A percentile compares a stretch with the other conserved stretches of the same genome.
Conservation (phyloP, 2,329 filamentous ascomycete genomes). For the Ceratocystis huliohia region DNA sequence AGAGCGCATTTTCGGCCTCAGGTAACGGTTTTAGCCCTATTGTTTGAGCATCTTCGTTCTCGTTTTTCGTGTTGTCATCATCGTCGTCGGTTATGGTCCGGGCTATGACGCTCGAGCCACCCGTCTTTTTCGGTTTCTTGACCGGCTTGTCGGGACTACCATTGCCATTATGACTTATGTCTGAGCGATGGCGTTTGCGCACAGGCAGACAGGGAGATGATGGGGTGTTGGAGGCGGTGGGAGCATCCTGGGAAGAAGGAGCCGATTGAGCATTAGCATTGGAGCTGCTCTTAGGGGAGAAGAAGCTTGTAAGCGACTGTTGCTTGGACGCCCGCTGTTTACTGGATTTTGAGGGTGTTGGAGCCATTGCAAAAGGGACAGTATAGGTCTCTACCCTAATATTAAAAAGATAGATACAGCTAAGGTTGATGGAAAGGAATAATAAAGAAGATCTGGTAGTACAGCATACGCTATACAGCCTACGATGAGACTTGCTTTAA, state of each 20-base stretch:
- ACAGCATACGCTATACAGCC: neutral
- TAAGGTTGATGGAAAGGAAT: neutral
- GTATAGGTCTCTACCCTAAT: neutral
- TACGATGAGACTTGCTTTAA: neutral
- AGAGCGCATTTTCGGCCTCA: neutral
- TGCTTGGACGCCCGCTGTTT: constrained; percentile 48
- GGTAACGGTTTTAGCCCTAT: neutral
- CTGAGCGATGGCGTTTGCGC: constrained; percentile 22
- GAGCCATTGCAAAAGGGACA: constrained; percentile 26
- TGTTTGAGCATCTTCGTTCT: constrained; percentile 7
- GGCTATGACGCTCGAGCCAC: neutral
- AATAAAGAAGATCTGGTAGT: neutral
- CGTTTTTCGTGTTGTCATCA: constrained; percentile 6
- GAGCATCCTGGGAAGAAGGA: constrained; percentile 28
- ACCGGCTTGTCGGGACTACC: constrained; percentile 21
- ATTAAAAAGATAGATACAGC: neutral
- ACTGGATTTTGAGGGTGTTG: constrained; percentile 28
- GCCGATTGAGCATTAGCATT: constrained; percentile 27
- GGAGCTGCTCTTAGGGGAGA: constrained; percentile 42
- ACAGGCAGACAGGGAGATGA: constrained; percentile 25
- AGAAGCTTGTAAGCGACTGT: constrained; percentile 76
- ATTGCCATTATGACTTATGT: constrained; percentile 17
- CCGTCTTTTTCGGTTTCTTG: constrained; percentile 18
- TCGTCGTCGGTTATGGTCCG: neutral
- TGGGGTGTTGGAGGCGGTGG: constrained; percentile 25